Evolutionary conservation across 1,139 yeast genomes (phyloP).

Genomic region (Candida sanyaensis): DNA sequence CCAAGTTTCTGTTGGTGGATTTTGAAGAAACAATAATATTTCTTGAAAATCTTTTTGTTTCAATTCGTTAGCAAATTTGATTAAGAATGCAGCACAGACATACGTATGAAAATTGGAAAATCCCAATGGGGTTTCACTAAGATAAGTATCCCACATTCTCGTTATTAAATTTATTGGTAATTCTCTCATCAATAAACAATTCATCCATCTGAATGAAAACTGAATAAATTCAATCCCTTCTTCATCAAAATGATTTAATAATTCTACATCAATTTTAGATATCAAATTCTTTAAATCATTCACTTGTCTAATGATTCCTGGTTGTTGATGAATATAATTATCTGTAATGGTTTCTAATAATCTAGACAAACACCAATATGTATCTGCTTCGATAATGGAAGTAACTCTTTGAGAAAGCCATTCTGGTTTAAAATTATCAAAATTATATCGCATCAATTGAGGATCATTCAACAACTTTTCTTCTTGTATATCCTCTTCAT

Average conservation of each 20-base stretch:
- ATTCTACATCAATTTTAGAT: slow-evolving; percentile 72
- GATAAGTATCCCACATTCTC: slow-evolving; percentile 97
- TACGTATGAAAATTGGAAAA: slow-evolving; percentile 93
- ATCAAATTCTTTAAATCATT: slow-evolving; percentile 76
- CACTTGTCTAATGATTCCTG: slow-evolving; percentile 93
- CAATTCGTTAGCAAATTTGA: slow-evolving; percentile 78
- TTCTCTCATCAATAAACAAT: slow-evolving; percentile 94
- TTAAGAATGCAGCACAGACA: slow-evolving; percentile 96
- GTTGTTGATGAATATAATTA: slow-evolving; percentile 96
- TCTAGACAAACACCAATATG: slow-evolving; percentile 94
- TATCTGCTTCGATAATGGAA: slow-evolving; percentile 77
- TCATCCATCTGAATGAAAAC: slow-evolving; percentile 98
- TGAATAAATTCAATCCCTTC: slow-evolving; percentile 93
- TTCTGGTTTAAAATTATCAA: slow-evolving; percentile 61
- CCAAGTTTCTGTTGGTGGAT: slow-evolving; percentile 87
- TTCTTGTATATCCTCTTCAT: slow-evolving; percentile 31
- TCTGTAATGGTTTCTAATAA: slow-evolving; percentile 93
- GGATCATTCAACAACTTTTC: slow-evolving; percentile 29
- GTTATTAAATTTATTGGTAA: slow-evolving; percentile 74
- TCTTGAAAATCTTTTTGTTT: slow-evolving; percentile 94
- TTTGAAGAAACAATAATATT: slow-evolving; percentile 84
- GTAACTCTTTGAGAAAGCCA: slow-evolving; percentile 52
- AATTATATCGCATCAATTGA: slow-evolving; percentile 21
- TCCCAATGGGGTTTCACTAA: slow-evolving; percentile 86
- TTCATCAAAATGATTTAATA: slow-evolving; percentile 70